A percentile compares a stretch with the other conserved stretches of the same genome.
Conservation (phyloP, 352 stramenopile genomes). For the Globisporangium ultimum region DNA sequence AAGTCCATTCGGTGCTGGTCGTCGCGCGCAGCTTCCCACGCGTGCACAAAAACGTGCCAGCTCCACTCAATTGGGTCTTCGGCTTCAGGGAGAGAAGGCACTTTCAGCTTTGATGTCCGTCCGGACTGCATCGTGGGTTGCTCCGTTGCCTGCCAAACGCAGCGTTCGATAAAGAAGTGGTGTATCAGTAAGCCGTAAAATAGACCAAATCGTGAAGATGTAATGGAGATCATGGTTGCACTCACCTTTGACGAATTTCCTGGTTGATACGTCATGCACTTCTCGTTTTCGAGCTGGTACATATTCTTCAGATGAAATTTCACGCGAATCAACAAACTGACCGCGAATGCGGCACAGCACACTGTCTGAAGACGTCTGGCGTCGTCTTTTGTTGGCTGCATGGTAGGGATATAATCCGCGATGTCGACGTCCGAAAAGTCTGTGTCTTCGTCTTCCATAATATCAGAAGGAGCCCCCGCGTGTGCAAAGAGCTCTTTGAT, state of each 20-base stretch:
- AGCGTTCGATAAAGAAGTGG: too few species aligned
- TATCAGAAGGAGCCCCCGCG: constrained; percentile 27
- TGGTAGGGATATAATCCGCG: constrained; percentile 21
- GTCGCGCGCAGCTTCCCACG: constrained; percentile 45
- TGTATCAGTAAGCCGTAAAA: neutral
- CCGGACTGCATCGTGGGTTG: constrained; percentile 23
- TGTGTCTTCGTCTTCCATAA: constrained; percentile 45
- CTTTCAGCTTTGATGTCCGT: constrained; percentile 11
- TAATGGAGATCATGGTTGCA: neutral
- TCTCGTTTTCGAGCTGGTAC: constrained; percentile 72
- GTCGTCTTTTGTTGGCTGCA: constrained; percentile 9
- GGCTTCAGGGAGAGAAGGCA: constrained; percentile 16
- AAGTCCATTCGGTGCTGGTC: constrained; percentile 76
- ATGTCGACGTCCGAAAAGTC: constrained; percentile 45
- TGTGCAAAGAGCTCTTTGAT: constrained; percentile 46
- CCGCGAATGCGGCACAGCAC: constrained; percentile 44
- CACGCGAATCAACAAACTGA: constrained; percentile 63
- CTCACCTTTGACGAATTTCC: constrained; percentile 38
- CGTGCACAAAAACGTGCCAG: constrained; percentile 65
- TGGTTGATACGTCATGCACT: constrained; percentile 81
- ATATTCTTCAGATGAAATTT: constrained; percentile 75
- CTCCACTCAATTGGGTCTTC: constrained; percentile 31
- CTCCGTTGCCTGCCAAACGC: constrained; percentile 21
- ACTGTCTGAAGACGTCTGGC: constrained; percentile 15
- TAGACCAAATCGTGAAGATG: neutral